These are phyloP conservation scores for Pholiota adiposa DNA, from an alignment of 1,284 basidiomycete genomes.

Conservation along the genomic window DNA sequence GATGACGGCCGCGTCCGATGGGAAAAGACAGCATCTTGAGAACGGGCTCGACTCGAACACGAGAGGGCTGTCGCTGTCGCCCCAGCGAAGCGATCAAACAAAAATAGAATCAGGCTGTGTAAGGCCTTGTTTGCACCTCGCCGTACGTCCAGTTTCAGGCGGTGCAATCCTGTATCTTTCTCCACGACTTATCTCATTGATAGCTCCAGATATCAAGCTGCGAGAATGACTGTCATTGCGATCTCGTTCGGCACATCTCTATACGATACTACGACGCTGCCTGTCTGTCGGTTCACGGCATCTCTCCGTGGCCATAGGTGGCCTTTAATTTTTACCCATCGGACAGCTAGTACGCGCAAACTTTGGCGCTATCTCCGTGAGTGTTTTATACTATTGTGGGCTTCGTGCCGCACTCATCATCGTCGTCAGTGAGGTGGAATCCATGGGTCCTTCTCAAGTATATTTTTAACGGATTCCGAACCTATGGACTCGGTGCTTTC, in stretches of 20 bases:
- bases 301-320: constrained; percentile 9
- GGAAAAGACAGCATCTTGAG: constrained; percentile 10
- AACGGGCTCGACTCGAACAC: constrained; percentile 11
- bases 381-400: constrained; percentile 24
- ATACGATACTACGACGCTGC: not conserved
- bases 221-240: not conserved
- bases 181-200: not conserved
- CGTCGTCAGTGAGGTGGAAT: constrained; percentile 22
- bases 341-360: constrained; percentile 18
- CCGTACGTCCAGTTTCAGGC: constrained; percentile 2
- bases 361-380: constrained; percentile 30
- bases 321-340: constrained; percentile 22
- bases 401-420: constrained; percentile 17
- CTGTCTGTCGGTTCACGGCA: constrained; percentile 11
- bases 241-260: not conserved
- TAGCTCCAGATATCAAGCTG: constrained; percentile 9
- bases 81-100: constrained; percentile 10
- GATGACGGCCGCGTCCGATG: constrained; percentile 5
- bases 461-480: constrained; percentile 24
- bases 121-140: constrained; percentile 20
- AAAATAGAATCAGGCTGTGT: constrained; percentile 17
- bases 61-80: not conserved
- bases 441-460: constrained; percentile 28
- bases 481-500: constrained; percentile 28
- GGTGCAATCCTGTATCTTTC: not conserved